These are phyloP conservation scores for Tricharina praecox DNA, from an alignment of 495 filamentous ascomycete species.

Conservation along the genomic window DNA sequence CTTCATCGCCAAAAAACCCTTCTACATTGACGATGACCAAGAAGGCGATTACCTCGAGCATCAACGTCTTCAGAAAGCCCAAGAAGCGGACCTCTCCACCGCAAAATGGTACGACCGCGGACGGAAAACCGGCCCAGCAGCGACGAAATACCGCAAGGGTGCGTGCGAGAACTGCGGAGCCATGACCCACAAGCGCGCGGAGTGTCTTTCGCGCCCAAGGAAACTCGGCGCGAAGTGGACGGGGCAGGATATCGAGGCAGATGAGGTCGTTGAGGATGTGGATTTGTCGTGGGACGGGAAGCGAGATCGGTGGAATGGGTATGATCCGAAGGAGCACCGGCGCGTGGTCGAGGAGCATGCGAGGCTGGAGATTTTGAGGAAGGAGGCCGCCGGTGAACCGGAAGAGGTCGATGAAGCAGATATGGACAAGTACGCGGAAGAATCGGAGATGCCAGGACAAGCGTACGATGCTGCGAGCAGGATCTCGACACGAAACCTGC, in stretches of 20 bases:
- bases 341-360: slow-evolving; percentile 76
- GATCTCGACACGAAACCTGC: slow-evolving; percentile 63
- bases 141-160: slow-evolving; percentile 93
- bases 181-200: slow-evolving; percentile 87
- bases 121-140: slow-evolving; percentile 59
- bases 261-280: slow-evolving; percentile 73
- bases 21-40: slow-evolving; percentile 73
- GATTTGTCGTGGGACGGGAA: slow-evolving; percentile 95
- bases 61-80: slow-evolving; percentile 64
- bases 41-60: slow-evolving; percentile 88
- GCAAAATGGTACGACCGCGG: slow-evolving; percentile 77
- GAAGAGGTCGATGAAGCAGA: slow-evolving; percentile 37
- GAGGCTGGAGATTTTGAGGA: slow-evolving; percentile 66
- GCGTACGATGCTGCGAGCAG: slow-evolving; percentile 36
- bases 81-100: slow-evolving; percentile 44
- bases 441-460: slow-evolving; percentile 93
- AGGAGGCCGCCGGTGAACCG: slow-evolving; percentile 29
- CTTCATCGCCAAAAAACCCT: slow-evolving; percentile 95
- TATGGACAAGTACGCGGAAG: slow-evolving; percentile 64
- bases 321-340: slow-evolving; percentile 73
- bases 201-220: slow-evolving; percentile 76
- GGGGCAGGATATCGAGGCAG: slow-evolving; percentile 79
- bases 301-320: slow-evolving; percentile 92
- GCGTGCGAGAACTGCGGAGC: slow-evolving; percentile 97
- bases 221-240: slow-evolving; percentile 87